Conservation (phyloP, 768 basidiomycete species). For the Serendipita vermifera region DNA sequence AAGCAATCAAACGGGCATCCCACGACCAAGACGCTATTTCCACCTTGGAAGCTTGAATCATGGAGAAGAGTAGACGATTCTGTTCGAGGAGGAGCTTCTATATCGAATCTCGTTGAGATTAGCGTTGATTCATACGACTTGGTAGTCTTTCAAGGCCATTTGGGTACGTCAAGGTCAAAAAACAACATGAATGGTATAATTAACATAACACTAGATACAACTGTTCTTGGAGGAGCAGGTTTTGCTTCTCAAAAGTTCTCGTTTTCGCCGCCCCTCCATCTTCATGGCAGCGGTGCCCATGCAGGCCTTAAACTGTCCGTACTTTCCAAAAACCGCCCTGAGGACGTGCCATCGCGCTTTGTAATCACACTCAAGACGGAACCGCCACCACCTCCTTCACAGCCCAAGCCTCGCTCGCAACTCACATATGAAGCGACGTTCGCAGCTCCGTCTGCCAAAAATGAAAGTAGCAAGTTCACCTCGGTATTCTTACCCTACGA, state of each 20-base stretch:
- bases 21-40: conserved; percentile 18
- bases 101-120: conserved; percentile 24
- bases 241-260: conserved; percentile 28
- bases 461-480: not conserved
- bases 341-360: not conserved
- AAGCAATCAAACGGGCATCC: not conserved
- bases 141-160: conserved; percentile 4
- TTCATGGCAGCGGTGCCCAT: too few relatives aligned
- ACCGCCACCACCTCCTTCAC: not conserved
- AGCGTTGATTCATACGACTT: not conserved
- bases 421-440: not conserved
- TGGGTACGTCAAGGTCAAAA: too few relatives aligned
- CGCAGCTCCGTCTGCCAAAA: not conserved
- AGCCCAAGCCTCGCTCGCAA: conserved; percentile 4
- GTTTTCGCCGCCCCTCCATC: conserved; percentile 19
- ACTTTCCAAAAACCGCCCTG: too few relatives aligned
- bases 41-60: conserved; percentile 20
- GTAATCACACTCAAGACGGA: conserved; percentile 7
- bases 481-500: conserved; percentile 18
- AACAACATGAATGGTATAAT: too few relatives aligned
- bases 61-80: conserved; percentile 28
- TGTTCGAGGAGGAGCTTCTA: conserved; percentile 25
- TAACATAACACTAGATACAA: conserved; percentile 27
- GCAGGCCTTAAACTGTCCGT: not conserved
- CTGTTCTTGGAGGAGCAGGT: conserved; percentile 28